A percentile compares a stretch with the other conserved stretches of the same genome.
Conservation (phyloP, 1,284 basidiomycete genomes). For the Fomes fomentarius region DNA sequence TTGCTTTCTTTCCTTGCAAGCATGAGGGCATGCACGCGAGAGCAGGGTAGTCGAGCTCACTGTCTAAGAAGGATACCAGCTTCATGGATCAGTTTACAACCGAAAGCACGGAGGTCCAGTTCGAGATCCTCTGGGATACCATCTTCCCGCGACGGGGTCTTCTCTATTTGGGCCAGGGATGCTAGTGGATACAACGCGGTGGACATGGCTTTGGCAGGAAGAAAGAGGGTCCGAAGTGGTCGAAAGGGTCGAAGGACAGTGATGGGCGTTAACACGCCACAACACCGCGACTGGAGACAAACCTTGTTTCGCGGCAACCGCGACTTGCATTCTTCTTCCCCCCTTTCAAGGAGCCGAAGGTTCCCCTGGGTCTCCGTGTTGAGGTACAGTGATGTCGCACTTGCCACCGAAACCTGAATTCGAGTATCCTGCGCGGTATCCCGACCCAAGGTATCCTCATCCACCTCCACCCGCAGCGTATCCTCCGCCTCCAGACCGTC, state of each 20-base stretch:
- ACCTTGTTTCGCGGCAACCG: slow-evolving; percentile 4
- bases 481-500: slow-evolving; percentile 24
- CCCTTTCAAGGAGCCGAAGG: too few species aligned
- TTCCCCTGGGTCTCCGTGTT: neutral
- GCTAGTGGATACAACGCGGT: slow-evolving; percentile 84
- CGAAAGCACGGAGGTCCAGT: slow-evolving; percentile 84
- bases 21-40: neutral
- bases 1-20: slow-evolving; percentile 73
- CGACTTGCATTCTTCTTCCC: neutral
- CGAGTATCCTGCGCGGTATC: slow-evolving; percentile 29
- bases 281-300: slow-evolving; percentile 17
- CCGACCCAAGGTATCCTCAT: slow-evolving; percentile 28
- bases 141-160: slow-evolving; percentile 82
- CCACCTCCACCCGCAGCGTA: slow-evolving; percentile 13
- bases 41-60: slow-evolving; percentile 51
- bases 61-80: slow-evolving; percentile 89
- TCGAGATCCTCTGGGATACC: slow-evolving; percentile 83
- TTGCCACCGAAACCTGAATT: slow-evolving; percentile 41
- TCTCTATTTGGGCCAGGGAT: slow-evolving; percentile 74
- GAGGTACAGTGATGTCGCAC: slow-evolving; percentile 25
- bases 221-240: neutral
- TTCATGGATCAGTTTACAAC: slow-evolving; percentile 93
- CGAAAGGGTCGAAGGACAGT: neutral
- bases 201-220: slow-evolving; percentile 39
- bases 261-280: slow-evolving; percentile 20